Percentiles rank a stretch among this genome's conserved stretches.
Evolutionary conservation across 2,329 filamentous ascomycete species (phyloP).

Genomic region (Beauveria varroae): DNA sequence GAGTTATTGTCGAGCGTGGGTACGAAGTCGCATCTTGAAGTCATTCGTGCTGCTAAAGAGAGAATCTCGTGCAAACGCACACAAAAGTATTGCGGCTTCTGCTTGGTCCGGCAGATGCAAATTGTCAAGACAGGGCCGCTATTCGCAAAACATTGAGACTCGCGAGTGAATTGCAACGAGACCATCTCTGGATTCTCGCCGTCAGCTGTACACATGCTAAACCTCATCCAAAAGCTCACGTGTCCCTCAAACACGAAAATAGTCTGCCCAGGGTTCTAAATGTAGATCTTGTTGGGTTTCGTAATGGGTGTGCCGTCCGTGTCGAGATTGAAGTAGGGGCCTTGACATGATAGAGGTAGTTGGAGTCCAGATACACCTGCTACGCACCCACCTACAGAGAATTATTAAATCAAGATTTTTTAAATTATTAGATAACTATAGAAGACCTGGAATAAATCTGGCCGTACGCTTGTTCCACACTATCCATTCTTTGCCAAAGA

Average conservation of each 20-base stretch:
- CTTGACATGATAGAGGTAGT: too few relatives aligned
- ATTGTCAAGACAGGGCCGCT: not conserved
- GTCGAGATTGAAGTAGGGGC: too few relatives aligned
- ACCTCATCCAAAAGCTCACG: constrained; percentile 11
- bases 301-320: too few relatives aligned
- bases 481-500: constrained; percentile 8
- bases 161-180: constrained; percentile 10
- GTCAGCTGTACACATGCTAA: constrained; percentile 6
- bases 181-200: constrained; percentile 8
- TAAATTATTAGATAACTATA: too few relatives aligned
- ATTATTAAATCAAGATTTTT: too few relatives aligned
- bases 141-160: constrained; percentile 12
- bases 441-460: not conserved
- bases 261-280: constrained; percentile 11
- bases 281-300: constrained; percentile 10
- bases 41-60: too few relatives aligned
- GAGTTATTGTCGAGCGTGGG: constrained; percentile 13
- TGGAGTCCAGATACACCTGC: too few relatives aligned
- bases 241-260: constrained; percentile 12
- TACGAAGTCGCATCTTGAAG: not conserved
- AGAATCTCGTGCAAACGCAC: not conserved
- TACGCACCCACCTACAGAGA: too few relatives aligned
- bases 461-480: not conserved
- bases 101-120: too few relatives aligned
- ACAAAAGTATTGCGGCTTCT: too few relatives aligned